phyloP scores from a whole-genome alignment of 2,329 filamentous ascomycete genomes.

The Nothomitra cinnamomea region DNA sequence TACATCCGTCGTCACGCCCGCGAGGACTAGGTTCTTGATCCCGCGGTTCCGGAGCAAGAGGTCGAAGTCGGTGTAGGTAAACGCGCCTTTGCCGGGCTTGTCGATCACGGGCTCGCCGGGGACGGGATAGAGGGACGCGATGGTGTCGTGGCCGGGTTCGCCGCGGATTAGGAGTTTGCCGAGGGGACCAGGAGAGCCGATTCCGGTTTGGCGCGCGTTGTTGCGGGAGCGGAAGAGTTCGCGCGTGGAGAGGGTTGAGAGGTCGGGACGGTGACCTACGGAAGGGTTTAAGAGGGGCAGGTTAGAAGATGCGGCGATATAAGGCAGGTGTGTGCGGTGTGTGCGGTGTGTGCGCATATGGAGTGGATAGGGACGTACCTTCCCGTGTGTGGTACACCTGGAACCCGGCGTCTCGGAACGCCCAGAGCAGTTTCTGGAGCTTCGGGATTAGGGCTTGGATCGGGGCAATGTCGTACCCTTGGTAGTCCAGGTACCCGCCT shows the following conservation, averaged over 20 bases:
- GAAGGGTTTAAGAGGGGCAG: slow-evolving; percentile 7
- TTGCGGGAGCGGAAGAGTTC: slow-evolving; percentile 36
- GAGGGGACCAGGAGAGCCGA: slow-evolving; percentile 34
- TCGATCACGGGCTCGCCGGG: slow-evolving; percentile 33
- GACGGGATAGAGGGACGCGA: slow-evolving; percentile 34
- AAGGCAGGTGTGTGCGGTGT: too few species aligned
- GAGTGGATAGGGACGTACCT: slow-evolving; percentile 16
- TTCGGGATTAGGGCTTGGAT: slow-evolving; percentile 24
- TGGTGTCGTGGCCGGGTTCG: slow-evolving; percentile 38
- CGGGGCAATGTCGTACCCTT: slow-evolving; percentile 26
- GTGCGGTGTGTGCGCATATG: not conserved
- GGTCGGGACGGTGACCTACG: slow-evolving; percentile 30
- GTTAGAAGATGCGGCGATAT: too few species aligned
- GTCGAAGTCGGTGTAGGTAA: slow-evolving; percentile 37
- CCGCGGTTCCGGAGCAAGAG: slow-evolving; percentile 32
- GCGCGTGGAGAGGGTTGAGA: slow-evolving; percentile 38
- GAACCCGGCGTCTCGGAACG: slow-evolving; percentile 23
- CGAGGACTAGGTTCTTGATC: slow-evolving; percentile 34
- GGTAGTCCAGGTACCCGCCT: slow-evolving; percentile 27
- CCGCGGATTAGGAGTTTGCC: slow-evolving; percentile 42
- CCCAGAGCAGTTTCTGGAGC: slow-evolving; percentile 22
- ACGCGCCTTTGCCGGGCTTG: slow-evolving; percentile 36
- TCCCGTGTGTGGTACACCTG: slow-evolving; percentile 29
- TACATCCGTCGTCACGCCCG: slow-evolving; percentile 38
- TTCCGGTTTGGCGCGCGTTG: slow-evolving; percentile 32